Conservation (phyloP, 1,139 yeast species). For the Suzukiozyma palmioleophila region DNA sequence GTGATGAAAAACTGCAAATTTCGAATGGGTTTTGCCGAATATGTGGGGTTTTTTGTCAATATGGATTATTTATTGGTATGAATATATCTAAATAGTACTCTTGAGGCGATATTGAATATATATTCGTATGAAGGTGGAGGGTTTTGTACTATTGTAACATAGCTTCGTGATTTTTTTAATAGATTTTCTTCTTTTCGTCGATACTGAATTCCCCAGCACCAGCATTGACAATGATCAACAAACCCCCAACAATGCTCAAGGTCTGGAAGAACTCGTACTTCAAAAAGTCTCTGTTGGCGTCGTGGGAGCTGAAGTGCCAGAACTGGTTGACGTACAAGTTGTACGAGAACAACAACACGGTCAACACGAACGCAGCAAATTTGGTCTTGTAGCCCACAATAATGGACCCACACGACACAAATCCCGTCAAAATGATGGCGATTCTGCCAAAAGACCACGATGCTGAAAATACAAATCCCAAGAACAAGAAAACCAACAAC, state of each 20-base stretch:
- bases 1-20: too few relatives aligned
- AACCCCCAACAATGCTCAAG: slow-evolving; percentile 90
- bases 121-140: too few relatives aligned
- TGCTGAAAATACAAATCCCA: slow-evolving; percentile 80
- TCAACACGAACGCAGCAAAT: slow-evolving; percentile 77
- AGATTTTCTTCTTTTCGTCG: slow-evolving; percentile 95
- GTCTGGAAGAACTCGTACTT: slow-evolving; percentile 95
- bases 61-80: too few relatives aligned
- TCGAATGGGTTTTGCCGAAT: too few relatives aligned
- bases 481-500: slow-evolving; percentile 76
- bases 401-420: slow-evolving; percentile 70
- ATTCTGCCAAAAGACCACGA: slow-evolving; percentile 68
- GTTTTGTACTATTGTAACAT: too few relatives aligned
- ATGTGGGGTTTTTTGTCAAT: too few relatives aligned
- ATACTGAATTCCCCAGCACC: slow-evolving; percentile 95
- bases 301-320: slow-evolving; percentile 72
- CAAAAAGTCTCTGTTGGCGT: slow-evolving; percentile 82
- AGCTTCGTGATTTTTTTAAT: too few relatives aligned
- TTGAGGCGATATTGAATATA: too few relatives aligned
- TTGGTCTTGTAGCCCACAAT: slow-evolving; percentile 93
- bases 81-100: too few relatives aligned
- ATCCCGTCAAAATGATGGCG: slow-evolving; percentile 65
- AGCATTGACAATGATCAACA: slow-evolving; percentile 83
- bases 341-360: slow-evolving; percentile 68
- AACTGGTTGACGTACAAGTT: slow-evolving; percentile 82